Evolutionary conservation across 1,284 basidiomycete species (phyloP).

Genomic region (Fistulinella staudtii): DNA sequence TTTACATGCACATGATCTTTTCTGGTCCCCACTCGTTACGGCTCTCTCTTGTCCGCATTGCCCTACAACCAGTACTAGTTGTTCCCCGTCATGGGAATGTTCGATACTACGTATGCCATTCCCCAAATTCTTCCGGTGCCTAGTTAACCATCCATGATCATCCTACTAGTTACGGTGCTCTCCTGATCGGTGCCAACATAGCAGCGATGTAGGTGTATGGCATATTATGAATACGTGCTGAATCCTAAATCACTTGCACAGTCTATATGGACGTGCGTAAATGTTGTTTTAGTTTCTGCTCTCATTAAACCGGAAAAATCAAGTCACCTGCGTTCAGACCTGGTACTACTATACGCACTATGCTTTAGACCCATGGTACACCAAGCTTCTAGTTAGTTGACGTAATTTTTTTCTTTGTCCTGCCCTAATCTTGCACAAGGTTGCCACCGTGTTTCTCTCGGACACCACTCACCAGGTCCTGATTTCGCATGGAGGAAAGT

Average conservation of each 20-base stretch:
- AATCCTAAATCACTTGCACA: constrained; percentile 16
- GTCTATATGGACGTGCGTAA: constrained; percentile 50
- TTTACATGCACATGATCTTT: too few relatives aligned
- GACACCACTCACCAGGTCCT: constrained; percentile 55
- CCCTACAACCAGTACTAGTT: too few relatives aligned
- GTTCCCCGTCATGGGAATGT: constrained; percentile 18
- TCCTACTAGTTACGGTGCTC: constrained; percentile 43
- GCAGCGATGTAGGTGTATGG: constrained; percentile 39
- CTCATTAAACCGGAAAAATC: constrained; percentile 3
- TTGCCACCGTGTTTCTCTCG: constrained; percentile 42
- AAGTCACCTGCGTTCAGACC: constrained; percentile 54
- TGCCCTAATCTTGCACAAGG: constrained; percentile 31
- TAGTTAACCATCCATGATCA: background rate
- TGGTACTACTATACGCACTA: constrained; percentile 53
- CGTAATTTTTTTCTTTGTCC: background rate
- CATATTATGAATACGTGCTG: background rate
- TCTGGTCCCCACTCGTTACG: too few relatives aligned
- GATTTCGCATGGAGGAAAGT: constrained; percentile 50
- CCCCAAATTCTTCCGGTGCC: too few relatives aligned
- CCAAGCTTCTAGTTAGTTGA: constrained; percentile 40
- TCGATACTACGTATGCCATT: constrained; percentile 20
- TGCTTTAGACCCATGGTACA: constrained; percentile 45
- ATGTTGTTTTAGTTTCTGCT: too few relatives aligned
- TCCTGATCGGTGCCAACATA: constrained; percentile 46
- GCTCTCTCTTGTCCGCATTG: too few relatives aligned